These are phyloP conservation scores for Marvania coccoides DNA, from an alignment of 139 green algal species.

Conservation along the genomic window DNA sequence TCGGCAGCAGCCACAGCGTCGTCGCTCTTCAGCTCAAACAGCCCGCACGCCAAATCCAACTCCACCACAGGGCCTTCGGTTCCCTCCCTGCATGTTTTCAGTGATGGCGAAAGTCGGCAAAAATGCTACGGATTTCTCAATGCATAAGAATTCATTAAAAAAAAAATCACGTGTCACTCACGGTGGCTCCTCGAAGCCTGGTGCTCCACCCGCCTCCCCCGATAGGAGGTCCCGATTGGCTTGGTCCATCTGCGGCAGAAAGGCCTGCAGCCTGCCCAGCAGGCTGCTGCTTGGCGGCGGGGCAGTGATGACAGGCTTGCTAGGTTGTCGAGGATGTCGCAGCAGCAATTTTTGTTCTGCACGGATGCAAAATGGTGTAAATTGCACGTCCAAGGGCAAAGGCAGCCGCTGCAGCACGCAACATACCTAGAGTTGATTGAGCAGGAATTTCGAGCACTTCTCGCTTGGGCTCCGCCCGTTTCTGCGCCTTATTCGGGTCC, in stretches of 20 bases:
- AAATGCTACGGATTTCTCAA: neutral
- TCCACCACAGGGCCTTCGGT: conserved; percentile 7
- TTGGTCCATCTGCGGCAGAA: conserved; percentile 24
- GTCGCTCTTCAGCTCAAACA: conserved; percentile 30
- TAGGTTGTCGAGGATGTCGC: neutral
- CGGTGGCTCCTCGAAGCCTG: neutral
- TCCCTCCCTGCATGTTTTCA: conserved; percentile 11
- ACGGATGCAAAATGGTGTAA: neutral
- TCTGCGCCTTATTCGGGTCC: neutral
- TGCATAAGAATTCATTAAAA: neutral
- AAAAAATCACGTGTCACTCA: neutral
- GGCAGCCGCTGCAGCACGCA: neutral
- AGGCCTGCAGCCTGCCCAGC: conserved; percentile 24
- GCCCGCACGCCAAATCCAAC: conserved; percentile 31
- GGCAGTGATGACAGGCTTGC: neutral
- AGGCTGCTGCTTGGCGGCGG: neutral
- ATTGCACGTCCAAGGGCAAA: neutral
- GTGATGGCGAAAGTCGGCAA: neutral
- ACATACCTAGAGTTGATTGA: neutral
- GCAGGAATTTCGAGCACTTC: neutral
- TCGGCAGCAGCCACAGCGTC: conserved; percentile 25
- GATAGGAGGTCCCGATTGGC: conserved; percentile 23
- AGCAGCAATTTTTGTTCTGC: neutral
- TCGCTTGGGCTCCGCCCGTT: neutral
- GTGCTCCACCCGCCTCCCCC: neutral